Evolutionary conservation across 169 alveolate genomes (phyloP), one percentile per base, ranked within the genome.

Genomic region (Theileria sp.): DNA sequence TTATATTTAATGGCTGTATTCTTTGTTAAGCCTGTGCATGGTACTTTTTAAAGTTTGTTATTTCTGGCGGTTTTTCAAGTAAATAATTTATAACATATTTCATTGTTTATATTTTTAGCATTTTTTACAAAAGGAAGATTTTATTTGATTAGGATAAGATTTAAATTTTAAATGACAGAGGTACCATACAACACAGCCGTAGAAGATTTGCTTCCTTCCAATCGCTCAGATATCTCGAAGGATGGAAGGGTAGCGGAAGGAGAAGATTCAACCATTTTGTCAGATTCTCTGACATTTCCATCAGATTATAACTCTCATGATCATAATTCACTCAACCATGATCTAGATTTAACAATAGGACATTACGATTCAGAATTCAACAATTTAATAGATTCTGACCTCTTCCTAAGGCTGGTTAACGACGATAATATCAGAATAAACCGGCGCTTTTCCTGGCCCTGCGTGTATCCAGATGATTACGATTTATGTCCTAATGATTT

Each of bases 131-230:
- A 44, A 15, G 54, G 0, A 4, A 44, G 8, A 44, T 44, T 44
- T 44, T 44, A 44, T 44, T 58, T 58, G 12, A 17, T 64, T 64
- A 2, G 38, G 26, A 28, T 64, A 64, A 64, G 38, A 15, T 64
- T 64, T 64, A 64, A 64, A 64, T 7, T 64, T 64, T 30, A 64
- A 64, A 64, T 64, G 72, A 38, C 28, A 64, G 72, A 26, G 50
- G 23, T 38, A 64, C 72, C 72, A 32, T 64, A 32, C 23, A 30
- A 64, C 3, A 38, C 54, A 44, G 54, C 51, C 23, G 38, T 64
- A n/a, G 23, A n/a, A 21, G 50, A 64, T 23, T 15, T 44, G 2
- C 54, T 64, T 64, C n/a, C 67, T 58, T 21, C 67, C 36, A 25
- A 58, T 58, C 67, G 67, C 67, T 25, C 26, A 25, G 32, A 58